phyloP scores from a whole-genome alignment of 192 early-diverging fungal species.

The Spizellomyces punctatus region DNA sequence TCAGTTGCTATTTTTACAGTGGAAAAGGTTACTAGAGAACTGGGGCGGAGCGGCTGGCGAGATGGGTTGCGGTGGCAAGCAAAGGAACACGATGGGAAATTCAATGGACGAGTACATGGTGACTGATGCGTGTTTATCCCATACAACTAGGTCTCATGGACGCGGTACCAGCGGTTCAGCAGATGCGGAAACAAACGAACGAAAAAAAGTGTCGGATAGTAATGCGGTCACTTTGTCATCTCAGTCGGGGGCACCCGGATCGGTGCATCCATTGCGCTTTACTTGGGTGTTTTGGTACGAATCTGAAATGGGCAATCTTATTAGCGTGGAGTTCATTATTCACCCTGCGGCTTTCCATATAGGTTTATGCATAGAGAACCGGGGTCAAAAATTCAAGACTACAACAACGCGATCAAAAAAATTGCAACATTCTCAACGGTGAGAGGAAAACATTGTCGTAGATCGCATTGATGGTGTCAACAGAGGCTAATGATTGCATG shows the following conservation, averaged over 20 bases:
- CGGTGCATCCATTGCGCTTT: slow-evolving; percentile 68
- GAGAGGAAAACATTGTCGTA: slow-evolving; percentile 15
- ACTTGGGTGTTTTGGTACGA: slow-evolving; percentile 86
- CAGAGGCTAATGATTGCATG: neutral
- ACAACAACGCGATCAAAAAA: slow-evolving; percentile 84
- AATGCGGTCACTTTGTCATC: neutral
- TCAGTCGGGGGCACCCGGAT: neutral
- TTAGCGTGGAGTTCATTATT: neutral
- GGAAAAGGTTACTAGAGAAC: neutral
- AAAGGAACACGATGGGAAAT: neutral
- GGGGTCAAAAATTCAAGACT: slow-evolving; percentile 82
- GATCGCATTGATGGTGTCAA: neutral
- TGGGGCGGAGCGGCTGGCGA: neutral
- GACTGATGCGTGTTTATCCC: neutral
- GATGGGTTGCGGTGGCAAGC: neutral
- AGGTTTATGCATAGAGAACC: slow-evolving; percentile 90
- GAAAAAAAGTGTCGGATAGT: neutral
- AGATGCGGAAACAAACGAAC: neutral
- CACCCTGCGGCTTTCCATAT: neutral
- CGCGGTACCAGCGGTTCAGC: neutral
- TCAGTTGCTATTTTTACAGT: neutral
- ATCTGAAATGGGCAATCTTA: neutral
- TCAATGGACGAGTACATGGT: neutral
- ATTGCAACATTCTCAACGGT: slow-evolving; percentile 80
- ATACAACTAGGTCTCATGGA: neutral